A percentile compares a stretch with the other conserved stretches of the same genome.
Conservation (phyloP, 495 filamentous ascomycete species). For the Thermothielavioides terrestris region DNA sequence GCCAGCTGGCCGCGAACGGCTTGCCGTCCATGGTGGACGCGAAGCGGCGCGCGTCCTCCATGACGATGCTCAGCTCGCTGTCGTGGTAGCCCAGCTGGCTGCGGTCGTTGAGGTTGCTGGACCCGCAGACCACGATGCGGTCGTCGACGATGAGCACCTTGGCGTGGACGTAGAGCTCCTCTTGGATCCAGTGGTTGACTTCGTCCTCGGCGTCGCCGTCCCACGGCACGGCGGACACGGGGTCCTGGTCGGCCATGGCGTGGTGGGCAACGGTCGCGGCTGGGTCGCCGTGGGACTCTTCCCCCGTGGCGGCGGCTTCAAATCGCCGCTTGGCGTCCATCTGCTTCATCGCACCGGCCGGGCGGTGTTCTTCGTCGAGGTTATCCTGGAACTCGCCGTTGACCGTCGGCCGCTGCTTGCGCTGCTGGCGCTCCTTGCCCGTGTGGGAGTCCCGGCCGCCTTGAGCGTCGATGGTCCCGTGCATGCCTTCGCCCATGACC, state of each 20-base stretch:
- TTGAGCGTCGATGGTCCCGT: constrained; percentile 44
- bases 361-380: constrained; percentile 46
- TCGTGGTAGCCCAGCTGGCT: constrained; percentile 87
- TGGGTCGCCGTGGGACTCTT: constrained; percentile 36
- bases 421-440: constrained; percentile 35
- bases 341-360: constrained; percentile 41
- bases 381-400: constrained; percentile 31
- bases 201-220: constrained; percentile 60
- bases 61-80: constrained; percentile 83
- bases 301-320: constrained; percentile 45
- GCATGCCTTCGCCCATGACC: constrained; percentile 68
- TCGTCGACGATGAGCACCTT: constrained; percentile 87
- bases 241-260: constrained; percentile 64
- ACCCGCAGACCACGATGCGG: constrained; percentile 71
- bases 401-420: constrained; percentile 29
- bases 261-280: constrained; percentile 67
- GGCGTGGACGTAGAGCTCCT: constrained; percentile 88
- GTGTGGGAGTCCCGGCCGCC: constrained; percentile 34
- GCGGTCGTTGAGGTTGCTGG: constrained; percentile 87
- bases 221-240: constrained; percentile 63
- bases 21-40: constrained; percentile 69
- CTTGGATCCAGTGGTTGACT: constrained; percentile 80
- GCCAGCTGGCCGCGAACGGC: constrained; percentile 62
- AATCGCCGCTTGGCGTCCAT: constrained; percentile 55
- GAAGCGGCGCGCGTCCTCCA: constrained; percentile 75